phyloP scores from a whole-genome alignment of 106 monocot genomes.

The Dendrobium catenatum region DNA sequence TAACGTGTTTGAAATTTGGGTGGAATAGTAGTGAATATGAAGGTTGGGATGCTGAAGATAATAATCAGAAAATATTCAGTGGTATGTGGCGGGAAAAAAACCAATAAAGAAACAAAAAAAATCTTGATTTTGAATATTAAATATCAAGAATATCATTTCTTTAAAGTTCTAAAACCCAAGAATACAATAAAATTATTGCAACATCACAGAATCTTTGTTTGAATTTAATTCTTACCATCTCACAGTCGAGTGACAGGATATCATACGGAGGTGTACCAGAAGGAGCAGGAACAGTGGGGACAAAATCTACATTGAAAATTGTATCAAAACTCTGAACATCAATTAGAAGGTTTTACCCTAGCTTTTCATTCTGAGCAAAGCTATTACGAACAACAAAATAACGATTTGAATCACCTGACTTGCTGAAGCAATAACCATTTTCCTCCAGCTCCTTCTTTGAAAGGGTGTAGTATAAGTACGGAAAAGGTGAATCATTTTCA shows the following conservation, averaged over 20 bases:
- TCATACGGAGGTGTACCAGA: not conserved
- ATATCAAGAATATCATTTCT: not conserved
- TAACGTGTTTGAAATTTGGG: not conserved
- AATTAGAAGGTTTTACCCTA: no score
- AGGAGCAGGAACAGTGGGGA: constrained; percentile 5
- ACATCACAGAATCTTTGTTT: not conserved
- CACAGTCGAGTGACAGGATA: constrained; percentile 7
- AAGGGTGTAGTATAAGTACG: constrained; percentile 74
- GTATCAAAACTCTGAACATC: not conserved
- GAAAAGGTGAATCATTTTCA: constrained; percentile 60
- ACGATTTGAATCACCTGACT: constrained; percentile 36
- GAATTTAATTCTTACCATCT: constrained; percentile 5
- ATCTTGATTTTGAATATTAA: not conserved
- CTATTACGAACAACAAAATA: not conserved
- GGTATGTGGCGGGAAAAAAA: not conserved
- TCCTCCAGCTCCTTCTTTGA: constrained; percentile 70
- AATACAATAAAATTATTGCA: not conserved
- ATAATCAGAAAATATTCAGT: not conserved
- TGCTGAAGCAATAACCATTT: constrained; percentile 73
- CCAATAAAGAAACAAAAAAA: not conserved
- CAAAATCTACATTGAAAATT: not conserved
- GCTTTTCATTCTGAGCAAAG: not conserved
- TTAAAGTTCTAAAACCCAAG: not conserved
- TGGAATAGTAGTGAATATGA: not conserved
- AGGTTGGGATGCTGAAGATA: not conserved